Evolutionary conservation across 108 stramenopile species (phyloP).

Genomic region (Cyclostephanos tholiformis): DNA sequence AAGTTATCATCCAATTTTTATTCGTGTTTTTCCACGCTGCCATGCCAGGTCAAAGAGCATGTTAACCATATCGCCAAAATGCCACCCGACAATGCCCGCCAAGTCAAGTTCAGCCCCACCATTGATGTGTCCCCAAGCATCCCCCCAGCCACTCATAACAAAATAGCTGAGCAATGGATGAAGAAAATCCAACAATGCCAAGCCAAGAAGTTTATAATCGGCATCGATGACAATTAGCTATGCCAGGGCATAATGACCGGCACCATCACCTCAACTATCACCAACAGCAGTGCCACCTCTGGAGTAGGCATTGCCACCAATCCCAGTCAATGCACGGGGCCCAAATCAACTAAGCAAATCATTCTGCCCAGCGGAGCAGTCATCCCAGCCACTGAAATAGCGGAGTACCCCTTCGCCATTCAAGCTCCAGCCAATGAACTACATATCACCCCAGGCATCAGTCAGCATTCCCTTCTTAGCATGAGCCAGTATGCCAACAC

Average conservation of each 20-base stretch:
- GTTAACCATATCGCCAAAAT: no score
- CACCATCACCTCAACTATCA: not conserved
- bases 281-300: not conserved
- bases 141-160: not conserved
- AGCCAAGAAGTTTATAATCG: no score
- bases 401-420: not conserved
- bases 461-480: not conserved
- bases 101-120: no score
- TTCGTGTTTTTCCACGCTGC: no score
- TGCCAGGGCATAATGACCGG: not conserved
- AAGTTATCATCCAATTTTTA: no score
- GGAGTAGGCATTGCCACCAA: not conserved
- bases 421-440: not conserved
- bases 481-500: not conserved
- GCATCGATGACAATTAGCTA: no score
- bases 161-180: no score
- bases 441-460: no score
- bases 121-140: not conserved
- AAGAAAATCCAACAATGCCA: no score
- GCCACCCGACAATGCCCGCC: not conserved
- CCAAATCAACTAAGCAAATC: slow-evolving; percentile 7
- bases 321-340: not conserved
- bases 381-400: not conserved
- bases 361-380: slow-evolving; percentile 6
- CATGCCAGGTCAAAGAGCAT: no score